Evolutionary conservation across 2,329 filamentous ascomycete genomes (phyloP).

Genomic region (Colletotrichum abscissum): DNA sequence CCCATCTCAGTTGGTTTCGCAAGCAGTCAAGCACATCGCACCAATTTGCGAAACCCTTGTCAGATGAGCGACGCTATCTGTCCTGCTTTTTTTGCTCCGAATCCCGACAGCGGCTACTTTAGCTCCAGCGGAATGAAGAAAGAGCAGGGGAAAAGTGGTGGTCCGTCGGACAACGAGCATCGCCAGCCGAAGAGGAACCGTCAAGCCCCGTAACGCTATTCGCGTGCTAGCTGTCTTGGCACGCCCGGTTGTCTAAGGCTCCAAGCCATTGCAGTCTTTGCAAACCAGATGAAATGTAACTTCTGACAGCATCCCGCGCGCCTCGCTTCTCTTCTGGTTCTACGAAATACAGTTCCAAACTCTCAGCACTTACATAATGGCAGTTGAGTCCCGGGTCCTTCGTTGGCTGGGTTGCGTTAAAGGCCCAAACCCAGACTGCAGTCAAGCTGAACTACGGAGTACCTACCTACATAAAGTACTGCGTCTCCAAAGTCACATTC

Average conservation of each 20-base stretch:
- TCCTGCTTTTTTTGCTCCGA: background rate
- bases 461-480: background rate
- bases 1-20: too few species aligned
- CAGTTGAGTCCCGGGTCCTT: background rate
- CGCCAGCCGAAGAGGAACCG: conserved; percentile 2
- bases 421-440: background rate
- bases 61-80: background rate
- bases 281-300: background rate
- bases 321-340: background rate
- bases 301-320: background rate
- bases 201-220: conserved; percentile 5
- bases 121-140: background rate
- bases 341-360: background rate
- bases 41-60: background rate
- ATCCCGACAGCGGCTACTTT: background rate
- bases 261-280: background rate
- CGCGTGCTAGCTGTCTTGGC: conserved; percentile 9
- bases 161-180: background rate
- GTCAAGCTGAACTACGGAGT: background rate
- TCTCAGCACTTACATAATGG: background rate
- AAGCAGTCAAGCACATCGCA: background rate
- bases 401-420: background rate
- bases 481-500: background rate
- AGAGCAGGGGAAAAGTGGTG: background rate
- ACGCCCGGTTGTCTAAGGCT: background rate